Percentiles rank a stretch among this genome's conserved stretches.
Conservation (phyloP, 805 yeast species). For the Starmerella ratchasimensis region DNA sequence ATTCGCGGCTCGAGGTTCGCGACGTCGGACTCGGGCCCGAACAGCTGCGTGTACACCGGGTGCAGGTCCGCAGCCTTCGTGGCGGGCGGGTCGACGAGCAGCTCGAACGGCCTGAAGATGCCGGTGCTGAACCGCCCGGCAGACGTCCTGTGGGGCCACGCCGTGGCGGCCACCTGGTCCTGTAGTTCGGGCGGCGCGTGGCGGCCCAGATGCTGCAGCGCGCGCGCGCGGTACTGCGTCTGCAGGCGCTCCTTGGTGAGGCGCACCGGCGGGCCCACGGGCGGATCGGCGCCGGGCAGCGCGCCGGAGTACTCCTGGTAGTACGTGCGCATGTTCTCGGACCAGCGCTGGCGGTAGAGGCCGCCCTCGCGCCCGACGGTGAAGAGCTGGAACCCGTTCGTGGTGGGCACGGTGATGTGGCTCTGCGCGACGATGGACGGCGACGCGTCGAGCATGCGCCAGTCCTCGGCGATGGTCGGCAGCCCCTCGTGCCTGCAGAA, state of each 20-base stretch:
- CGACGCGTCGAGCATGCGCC: constrained; percentile 15
- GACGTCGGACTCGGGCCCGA: not conserved
- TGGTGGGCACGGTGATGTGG: constrained; percentile 7
- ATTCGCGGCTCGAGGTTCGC: not conserved
- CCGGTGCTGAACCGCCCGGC: not conserved
- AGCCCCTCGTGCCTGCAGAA: constrained; percentile 27
- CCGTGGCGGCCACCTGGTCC: not conserved
- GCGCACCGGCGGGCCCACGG: not conserved
- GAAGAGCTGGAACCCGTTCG: constrained; percentile 6
- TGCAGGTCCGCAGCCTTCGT: not conserved
- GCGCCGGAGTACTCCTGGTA: constrained; percentile 1
- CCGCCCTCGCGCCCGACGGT: constrained; percentile 17
- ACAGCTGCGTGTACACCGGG: not conserved
- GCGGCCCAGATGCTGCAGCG: constrained; percentile 4
- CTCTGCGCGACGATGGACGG: constrained; percentile 18
- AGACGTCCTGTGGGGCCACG: not conserved
- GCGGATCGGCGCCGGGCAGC: constrained; percentile 5
- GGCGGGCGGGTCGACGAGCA: not conserved
- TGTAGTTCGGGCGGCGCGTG: not conserved
- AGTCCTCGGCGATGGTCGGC: constrained; percentile 27
- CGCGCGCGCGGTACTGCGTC: constrained; percentile 4
- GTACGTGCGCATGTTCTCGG: not conserved
- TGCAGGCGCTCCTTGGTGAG: not conserved
- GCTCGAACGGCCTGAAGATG: not conserved
- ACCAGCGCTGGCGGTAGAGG: constrained; percentile 15